These are phyloP conservation scores for Elsinoe perseae DNA, from an alignment of 2,329 filamentous ascomycete genomes.

Conservation along the genomic window DNA sequence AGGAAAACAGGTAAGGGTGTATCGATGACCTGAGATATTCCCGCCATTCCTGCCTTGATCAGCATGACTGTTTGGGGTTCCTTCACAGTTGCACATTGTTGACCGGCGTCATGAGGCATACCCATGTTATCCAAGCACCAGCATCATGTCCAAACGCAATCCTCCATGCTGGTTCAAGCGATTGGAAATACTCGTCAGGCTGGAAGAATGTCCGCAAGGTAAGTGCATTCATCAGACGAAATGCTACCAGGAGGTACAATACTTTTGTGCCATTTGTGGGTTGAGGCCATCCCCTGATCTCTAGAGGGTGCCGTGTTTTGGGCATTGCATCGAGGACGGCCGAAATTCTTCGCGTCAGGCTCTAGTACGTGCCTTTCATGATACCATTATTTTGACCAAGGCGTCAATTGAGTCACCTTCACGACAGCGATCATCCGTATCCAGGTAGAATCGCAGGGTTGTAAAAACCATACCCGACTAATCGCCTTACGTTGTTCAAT, in stretches of 20 bases:
- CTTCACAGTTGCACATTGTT: too few relatives aligned
- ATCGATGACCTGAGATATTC: conserved; percentile 80
- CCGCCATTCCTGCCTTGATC: conserved; percentile 69
- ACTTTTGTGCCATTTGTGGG: background rate
- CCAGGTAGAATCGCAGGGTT: too few relatives aligned
- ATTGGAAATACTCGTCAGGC: conserved; percentile 95
- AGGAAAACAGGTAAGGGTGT: conserved; percentile 80
- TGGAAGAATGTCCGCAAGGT: conserved; percentile 87
- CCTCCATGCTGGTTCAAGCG: conserved; percentile 88
- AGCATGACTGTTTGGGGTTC: background rate
- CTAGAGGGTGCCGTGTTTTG: background rate
- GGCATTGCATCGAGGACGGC: background rate
- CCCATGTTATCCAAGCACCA: conserved; percentile 94
- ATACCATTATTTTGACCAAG: too few relatives aligned
- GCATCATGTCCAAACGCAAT: conserved; percentile 69
- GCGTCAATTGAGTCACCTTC: too few relatives aligned
- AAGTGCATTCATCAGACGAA: conserved; percentile 74
- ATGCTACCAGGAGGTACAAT: conserved; percentile 44
- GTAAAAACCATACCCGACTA: too few relatives aligned
- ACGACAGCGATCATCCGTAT: too few relatives aligned
- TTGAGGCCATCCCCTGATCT: background rate
- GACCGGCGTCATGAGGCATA: too few relatives aligned
- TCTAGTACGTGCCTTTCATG: too few relatives aligned
- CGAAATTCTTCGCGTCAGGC: too few relatives aligned
- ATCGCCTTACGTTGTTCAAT: background rate